These are phyloP conservation scores for Amphirosellinia nigrospora DNA, from an alignment of 495 filamentous ascomycete genomes.

Conservation along the genomic window DNA sequence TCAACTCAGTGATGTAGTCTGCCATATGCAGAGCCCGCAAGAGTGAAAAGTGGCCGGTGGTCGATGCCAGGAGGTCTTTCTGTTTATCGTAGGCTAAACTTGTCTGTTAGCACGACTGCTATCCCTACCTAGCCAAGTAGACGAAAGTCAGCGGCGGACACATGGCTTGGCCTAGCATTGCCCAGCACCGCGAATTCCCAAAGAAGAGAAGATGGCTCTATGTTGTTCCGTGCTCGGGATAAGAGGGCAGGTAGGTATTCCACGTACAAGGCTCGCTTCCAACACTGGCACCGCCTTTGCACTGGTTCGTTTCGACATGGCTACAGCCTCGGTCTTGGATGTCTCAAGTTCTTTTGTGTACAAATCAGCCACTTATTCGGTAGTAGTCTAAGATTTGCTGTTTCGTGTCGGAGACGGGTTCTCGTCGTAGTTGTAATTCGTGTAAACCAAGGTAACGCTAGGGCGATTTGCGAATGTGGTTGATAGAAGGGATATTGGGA, in stretches of 20 bases:
- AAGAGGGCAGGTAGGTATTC: neutral
- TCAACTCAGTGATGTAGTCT: conserved; percentile 93
- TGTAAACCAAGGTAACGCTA: neutral
- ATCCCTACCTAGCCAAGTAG: neutral
- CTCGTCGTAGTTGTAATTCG: neutral
- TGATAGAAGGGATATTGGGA: neutral
- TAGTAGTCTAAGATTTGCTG: neutral
- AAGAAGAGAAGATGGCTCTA: neutral
- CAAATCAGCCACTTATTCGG: neutral
- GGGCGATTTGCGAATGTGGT: neutral
- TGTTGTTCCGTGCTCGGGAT: neutral
- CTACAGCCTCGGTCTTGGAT: conserved; percentile 20
- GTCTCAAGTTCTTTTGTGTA: neutral
- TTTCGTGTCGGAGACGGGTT: neutral
- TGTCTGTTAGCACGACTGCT: conserved; percentile 1
- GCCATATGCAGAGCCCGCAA: conserved; percentile 88
- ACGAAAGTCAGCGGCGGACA: neutral
- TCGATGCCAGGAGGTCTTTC: conserved; percentile 76
- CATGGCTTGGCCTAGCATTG: neutral
- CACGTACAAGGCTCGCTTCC: conserved; percentile 42
- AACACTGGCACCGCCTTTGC: conserved; percentile 38
- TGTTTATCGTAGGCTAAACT: conserved; percentile 78
- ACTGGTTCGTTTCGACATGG: conserved; percentile 59
- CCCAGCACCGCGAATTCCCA: neutral
- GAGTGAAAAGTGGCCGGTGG: conserved; percentile 73